These are phyloP conservation scores for Pyrus bretschneideri DNA, from an alignment of 306 rosid genomes.

Conservation along the genomic window DNA sequence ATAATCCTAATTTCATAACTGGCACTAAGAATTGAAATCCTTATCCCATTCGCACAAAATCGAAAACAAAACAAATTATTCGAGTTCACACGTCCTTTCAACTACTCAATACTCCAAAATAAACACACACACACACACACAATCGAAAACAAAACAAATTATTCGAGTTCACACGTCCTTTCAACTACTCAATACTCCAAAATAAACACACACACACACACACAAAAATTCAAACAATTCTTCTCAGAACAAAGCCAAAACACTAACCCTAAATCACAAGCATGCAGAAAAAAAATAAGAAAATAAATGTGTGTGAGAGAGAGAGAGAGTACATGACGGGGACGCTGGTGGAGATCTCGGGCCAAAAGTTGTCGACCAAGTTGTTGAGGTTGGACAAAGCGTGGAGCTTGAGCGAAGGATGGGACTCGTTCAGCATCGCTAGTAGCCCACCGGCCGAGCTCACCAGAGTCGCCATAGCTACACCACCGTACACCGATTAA, in stretches of 20 bases:
- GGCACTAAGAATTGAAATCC: not conserved
- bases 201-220: not conserved
- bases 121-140: not conserved
- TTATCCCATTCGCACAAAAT: not conserved
- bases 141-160: not conserved
- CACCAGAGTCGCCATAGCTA: conserved; percentile 59
- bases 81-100: not conserved
- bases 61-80: not conserved
- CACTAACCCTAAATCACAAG: conserved; percentile 1
- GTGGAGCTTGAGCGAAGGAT: conserved; percentile 73
- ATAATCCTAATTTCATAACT: not conserved
- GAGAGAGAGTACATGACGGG: conserved; percentile 58
- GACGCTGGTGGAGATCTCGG: conserved; percentile 97
- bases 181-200: not conserved
- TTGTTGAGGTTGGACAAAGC: conserved; percentile 90
- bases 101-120: not conserved
- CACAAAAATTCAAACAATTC: not conserved
- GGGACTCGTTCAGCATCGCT: conserved; percentile 89
- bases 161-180: not conserved
- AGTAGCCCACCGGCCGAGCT: conserved; percentile 93
- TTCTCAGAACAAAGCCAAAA: not conserved
- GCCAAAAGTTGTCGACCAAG: conserved; percentile 86
- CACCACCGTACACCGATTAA: not conserved
- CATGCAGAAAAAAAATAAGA: not conserved
- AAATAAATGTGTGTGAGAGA: not conserved